Evolutionary conservation across 164 flowering plant species (phyloP).

Genomic region (Houttuynia cordata): DNA sequence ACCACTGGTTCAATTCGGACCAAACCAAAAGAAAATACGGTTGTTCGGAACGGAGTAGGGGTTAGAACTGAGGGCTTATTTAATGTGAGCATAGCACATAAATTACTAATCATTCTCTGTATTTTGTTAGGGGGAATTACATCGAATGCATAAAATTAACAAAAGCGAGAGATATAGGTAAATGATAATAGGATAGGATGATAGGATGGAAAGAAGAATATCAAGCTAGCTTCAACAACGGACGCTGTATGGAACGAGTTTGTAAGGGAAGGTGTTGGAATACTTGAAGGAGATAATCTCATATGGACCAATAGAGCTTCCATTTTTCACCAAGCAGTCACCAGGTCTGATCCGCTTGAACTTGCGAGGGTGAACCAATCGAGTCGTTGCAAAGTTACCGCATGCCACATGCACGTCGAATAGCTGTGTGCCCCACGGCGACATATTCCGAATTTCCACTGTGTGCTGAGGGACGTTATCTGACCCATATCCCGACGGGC

Average conservation of each 20-base stretch:
- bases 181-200: too few species aligned
- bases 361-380: not conserved
- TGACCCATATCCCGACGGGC: not conserved
- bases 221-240: not conserved
- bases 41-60: too few species aligned
- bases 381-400: conserved; percentile 1
- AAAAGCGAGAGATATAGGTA: too few species aligned
- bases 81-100: too few species aligned
- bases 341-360: conserved; percentile 3
- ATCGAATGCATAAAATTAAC: too few species aligned
- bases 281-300: conserved; percentile 1
- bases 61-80: too few species aligned
- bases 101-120: too few species aligned
- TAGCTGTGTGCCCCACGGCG: not conserved
- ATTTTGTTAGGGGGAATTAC: too few species aligned
- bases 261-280: not conserved
- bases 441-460: not conserved
- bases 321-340: conserved; percentile 4
- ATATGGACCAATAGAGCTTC: not conserved
- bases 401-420: conserved; percentile 4
- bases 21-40: too few species aligned
- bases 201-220: not conserved
- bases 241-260: not conserved
- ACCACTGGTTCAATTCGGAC: too few species aligned
- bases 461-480: not conserved